Conservation (phyloP, 2,329 filamentous ascomycete genomes). For the Alternaria gaisen region DNA sequence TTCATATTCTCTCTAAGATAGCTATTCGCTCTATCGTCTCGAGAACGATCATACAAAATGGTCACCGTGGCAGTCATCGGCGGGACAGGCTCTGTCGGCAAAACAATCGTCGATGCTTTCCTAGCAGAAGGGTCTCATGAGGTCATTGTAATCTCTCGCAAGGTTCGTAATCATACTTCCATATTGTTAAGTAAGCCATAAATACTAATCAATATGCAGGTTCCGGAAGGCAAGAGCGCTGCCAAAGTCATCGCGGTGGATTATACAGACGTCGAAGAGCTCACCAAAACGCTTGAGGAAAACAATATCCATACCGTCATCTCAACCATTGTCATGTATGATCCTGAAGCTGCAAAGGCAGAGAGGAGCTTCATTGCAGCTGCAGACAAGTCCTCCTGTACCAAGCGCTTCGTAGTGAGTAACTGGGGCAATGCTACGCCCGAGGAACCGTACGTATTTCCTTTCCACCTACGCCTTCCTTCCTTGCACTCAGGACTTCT, state of each 20-base stretch:
- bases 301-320: neutral
- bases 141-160: constrained; percentile 55
- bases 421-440: neutral
- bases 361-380: neutral
- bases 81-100: constrained; percentile 58
- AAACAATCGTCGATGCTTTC: constrained; percentile 58
- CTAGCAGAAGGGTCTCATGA: constrained; percentile 46
- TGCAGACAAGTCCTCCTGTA: neutral
- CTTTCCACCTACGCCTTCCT: too few relatives aligned
- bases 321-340: neutral
- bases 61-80: constrained; percentile 58
- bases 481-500: too few relatives aligned
- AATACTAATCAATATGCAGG: neutral
- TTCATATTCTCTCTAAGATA: neutral
- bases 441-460: too few relatives aligned
- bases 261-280: neutral
- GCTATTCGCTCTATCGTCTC: neutral
- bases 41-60: constrained; percentile 38
- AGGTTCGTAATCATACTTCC: neutral
- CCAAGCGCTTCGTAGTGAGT: neutral
- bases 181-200: neutral
- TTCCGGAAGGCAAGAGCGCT: neutral
- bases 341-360: neutral
- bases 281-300: neutral
- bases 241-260: neutral